These are phyloP conservation scores for Colletotrichum sp. DNA, from an alignment of 2,329 filamentous ascomycete genomes.

Conservation along the genomic window DNA sequence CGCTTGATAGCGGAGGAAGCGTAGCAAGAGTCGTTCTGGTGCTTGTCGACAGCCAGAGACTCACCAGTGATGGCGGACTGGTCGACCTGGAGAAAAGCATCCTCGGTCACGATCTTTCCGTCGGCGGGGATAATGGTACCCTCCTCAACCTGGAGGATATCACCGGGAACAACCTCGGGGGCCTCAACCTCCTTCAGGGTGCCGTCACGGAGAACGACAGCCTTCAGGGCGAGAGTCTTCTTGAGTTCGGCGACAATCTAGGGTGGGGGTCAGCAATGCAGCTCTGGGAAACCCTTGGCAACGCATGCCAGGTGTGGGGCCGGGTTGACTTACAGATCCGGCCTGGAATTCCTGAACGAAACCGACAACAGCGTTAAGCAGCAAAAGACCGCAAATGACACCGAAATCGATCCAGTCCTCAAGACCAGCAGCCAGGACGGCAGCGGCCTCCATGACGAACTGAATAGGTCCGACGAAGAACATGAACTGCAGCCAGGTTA, in stretches of 20 bases:
- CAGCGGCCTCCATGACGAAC: constrained; percentile 90
- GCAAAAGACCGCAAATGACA: constrained; percentile 82
- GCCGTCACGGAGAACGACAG: constrained; percentile 83
- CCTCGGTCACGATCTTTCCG: constrained; percentile 82
- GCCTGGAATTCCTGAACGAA: constrained; percentile 92
- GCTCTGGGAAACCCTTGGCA: neutral
- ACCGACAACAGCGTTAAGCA: constrained; percentile 85
- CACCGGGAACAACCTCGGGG: constrained; percentile 84
- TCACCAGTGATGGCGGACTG: constrained; percentile 93
- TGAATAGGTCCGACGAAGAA: constrained; percentile 92
- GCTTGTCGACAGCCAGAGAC: constrained; percentile 90
- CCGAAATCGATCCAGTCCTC: constrained; percentile 93
- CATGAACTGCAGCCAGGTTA: constrained; percentile 39
- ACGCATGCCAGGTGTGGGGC: constrained; percentile 15
- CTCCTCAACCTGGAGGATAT: constrained; percentile 90
- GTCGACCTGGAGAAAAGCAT: constrained; percentile 87
- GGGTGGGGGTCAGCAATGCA: constrained; percentile 1
- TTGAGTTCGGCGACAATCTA: constrained; percentile 86
- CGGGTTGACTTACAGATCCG: constrained; percentile 56
- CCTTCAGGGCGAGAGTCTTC: constrained; percentile 88
- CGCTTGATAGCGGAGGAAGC: constrained; percentile 90
- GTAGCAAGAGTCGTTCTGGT: constrained; percentile 80
- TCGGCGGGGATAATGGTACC: constrained; percentile 92
- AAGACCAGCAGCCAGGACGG: constrained; percentile 81
- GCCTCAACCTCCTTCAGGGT: constrained; percentile 80